Evolutionary conservation across 345 rosid species (phyloP).

Genomic region (Aquilaria sinensis): DNA sequence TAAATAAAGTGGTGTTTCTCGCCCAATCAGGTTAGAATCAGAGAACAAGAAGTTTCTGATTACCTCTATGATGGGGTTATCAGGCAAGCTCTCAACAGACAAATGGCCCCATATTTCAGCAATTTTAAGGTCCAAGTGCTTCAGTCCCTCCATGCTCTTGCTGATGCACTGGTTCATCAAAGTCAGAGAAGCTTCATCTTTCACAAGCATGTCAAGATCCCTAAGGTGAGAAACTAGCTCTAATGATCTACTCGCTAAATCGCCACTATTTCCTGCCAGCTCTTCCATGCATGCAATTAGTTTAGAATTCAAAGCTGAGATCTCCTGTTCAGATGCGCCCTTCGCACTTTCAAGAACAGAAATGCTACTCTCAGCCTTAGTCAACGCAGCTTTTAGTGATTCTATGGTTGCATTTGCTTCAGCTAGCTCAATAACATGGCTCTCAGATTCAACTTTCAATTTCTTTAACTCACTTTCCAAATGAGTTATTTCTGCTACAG

Average conservation of each 20-base stretch:
- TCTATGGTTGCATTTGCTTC: conserved; percentile 46
- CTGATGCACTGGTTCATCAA: conserved; percentile 44
- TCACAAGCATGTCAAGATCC: conserved; percentile 47
- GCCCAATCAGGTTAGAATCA: neutral
- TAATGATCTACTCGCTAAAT: conserved; percentile 39
- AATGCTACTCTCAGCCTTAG: conserved; percentile 41
- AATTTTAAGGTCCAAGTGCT: conserved; percentile 49
- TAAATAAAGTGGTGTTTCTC: neutral
- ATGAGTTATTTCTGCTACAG: conserved; percentile 27
- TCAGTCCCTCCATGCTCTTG: conserved; percentile 47
- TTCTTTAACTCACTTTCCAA: conserved; percentile 54
- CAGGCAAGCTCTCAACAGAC: conserved; percentile 25
- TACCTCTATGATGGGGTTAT: conserved; percentile 42
- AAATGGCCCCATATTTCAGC: conserved; percentile 30
- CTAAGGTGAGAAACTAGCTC: conserved; percentile 48
- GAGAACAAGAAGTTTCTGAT: conserved; percentile 9
- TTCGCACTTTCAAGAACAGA: conserved; percentile 55
- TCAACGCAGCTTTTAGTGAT: conserved; percentile 53
- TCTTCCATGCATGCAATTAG: conserved; percentile 74
- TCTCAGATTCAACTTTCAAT: conserved; percentile 51
- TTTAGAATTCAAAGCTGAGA: conserved; percentile 53
- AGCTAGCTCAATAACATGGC: conserved; percentile 38
- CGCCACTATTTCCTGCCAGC: conserved; percentile 61
- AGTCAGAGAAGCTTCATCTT: conserved; percentile 44
- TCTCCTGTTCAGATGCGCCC: conserved; percentile 50